These are phyloP conservation scores for Chlamydomonas schloesseri DNA, from an alignment of 139 green algal species.

Conservation along the genomic window DNA sequence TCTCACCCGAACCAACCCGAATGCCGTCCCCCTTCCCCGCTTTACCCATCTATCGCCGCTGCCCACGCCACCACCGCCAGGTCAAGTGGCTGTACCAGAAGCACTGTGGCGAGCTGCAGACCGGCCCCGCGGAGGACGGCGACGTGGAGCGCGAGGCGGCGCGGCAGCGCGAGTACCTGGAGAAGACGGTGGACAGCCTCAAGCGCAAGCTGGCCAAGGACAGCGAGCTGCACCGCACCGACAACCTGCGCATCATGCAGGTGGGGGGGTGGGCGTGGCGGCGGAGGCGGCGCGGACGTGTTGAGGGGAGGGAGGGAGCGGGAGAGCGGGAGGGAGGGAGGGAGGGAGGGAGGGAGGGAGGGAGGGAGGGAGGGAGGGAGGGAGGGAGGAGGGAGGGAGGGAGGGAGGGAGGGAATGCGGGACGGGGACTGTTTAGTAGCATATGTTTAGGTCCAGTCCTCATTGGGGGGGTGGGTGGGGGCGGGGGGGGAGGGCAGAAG, in stretches of 20 bases:
- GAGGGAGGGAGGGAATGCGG: no score
- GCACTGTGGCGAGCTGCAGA: constrained; percentile 67
- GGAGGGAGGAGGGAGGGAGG: no score
- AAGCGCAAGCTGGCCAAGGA: constrained; percentile 88
- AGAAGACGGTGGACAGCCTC: constrained; percentile 78
- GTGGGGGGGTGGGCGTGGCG: constrained; percentile 27
- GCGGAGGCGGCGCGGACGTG: neutral
- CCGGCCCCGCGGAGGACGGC: constrained; percentile 60
- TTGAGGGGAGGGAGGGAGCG: no score
- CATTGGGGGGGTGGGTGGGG: no score
- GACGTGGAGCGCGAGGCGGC: constrained; percentile 75
- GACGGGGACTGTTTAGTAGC: no score
- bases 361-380: no score
- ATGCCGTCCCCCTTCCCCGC: neutral
- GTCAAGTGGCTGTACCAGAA: constrained; percentile 84
- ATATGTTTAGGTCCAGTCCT: no score
- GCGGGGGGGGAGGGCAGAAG: no score
- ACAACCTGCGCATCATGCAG: constrained; percentile 81
- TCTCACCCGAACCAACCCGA: no score
- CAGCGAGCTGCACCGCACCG: constrained; percentile 71
- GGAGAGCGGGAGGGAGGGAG: no score
- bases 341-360: no score
- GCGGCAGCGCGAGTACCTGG: constrained; percentile 81
- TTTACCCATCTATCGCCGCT: neutral
- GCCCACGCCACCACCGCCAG: constrained; percentile 33